A percentile compares a stretch with the other conserved stretches of the same genome.
These are phyloP conservation scores for Primulina huaijiensis DNA, from an alignment of 257 asterid genomes.

Conservation along the genomic window DNA sequence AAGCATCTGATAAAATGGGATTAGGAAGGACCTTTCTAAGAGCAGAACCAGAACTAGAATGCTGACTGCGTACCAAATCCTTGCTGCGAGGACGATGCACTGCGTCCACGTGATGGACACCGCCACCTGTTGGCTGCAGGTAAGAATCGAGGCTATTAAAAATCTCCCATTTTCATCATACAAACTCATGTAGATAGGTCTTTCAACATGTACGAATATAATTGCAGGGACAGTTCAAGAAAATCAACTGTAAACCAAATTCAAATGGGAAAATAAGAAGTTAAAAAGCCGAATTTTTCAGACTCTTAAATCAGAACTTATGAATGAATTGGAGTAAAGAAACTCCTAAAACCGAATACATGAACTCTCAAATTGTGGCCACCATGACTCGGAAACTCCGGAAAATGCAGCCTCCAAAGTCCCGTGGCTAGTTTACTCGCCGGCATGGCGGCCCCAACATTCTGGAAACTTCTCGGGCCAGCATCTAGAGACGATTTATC, in stretches of 20 bases:
- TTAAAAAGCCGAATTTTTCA: background rate
- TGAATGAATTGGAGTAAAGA: background rate
- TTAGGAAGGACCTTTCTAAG: background rate
- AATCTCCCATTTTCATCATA: background rate
- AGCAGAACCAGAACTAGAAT: constrained; percentile 35
- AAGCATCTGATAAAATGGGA: background rate
- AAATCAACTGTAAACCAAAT: background rate
- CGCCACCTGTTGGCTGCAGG: constrained; percentile 36
- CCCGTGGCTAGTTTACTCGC: constrained; percentile 58
- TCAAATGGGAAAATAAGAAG: too few species aligned
- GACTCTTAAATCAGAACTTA: background rate
- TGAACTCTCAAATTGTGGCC: constrained; percentile 40
- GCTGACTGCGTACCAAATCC: constrained; percentile 38
- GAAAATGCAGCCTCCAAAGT: constrained; percentile 62
- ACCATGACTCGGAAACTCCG: constrained; percentile 32
- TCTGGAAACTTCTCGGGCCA: constrained; percentile 34
- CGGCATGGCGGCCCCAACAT: constrained; percentile 31
- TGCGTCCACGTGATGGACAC: constrained; percentile 29
- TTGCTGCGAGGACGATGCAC: constrained; percentile 25
- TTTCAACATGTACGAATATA: background rate
- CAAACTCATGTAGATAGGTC: background rate
- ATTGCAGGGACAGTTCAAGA: background rate
- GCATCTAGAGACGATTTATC: constrained; percentile 27
- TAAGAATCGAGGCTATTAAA: constrained; percentile 1
- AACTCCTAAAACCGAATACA: constrained; percentile 29